A percentile compares a stretch with the other conserved stretches of the same genome.
Evolutionary conservation across 805 yeast species (phyloP).

Genomic region (Pichia insulana): DNA sequence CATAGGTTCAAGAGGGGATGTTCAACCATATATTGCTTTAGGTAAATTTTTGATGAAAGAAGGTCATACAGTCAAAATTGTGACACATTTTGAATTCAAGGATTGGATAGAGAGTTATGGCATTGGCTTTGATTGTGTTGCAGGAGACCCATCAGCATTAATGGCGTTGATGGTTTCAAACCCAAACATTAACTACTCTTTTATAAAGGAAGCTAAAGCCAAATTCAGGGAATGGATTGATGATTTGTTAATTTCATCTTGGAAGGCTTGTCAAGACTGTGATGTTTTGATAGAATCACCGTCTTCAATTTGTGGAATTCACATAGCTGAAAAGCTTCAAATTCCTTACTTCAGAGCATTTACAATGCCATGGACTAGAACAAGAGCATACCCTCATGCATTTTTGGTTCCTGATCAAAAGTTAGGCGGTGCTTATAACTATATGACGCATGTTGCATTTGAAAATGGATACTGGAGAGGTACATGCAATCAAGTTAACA

Average conservation of each 20-base stretch:
- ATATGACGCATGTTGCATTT: constrained; percentile 85
- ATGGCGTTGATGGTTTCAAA: constrained; percentile 91
- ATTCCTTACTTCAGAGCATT: constrained; percentile 92
- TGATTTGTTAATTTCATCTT: constrained; percentile 61
- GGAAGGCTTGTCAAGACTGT: constrained; percentile 79
- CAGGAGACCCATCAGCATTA: constrained; percentile 88
- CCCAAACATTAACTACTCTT: constrained; percentile 76
- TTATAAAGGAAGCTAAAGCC: constrained; percentile 72
- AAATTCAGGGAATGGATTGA: constrained; percentile 79
- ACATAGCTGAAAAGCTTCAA: constrained; percentile 84
- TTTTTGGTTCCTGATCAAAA: constrained; percentile 91
- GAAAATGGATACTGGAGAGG: constrained; percentile 94
- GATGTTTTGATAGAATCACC: constrained; percentile 93
- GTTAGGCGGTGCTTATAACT: constrained; percentile 87
- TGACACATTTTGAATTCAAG: constrained; percentile 76
- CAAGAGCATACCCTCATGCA: constrained; percentile 94
- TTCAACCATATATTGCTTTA: constrained; percentile 91
- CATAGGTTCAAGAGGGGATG: constrained; percentile 94
- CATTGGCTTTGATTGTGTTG: constrained; percentile 61
- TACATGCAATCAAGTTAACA: constrained; percentile 74
- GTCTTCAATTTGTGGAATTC: constrained; percentile 91
- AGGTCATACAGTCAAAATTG: constrained; percentile 79
- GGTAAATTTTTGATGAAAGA: constrained; percentile 69
- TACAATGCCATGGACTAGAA: constrained; percentile 98
- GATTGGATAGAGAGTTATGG: constrained; percentile 66